Base-by-base conservation (phyloP, 768 basidiomycete genomes). In the Gelatoporia subvermispora region DNA sequence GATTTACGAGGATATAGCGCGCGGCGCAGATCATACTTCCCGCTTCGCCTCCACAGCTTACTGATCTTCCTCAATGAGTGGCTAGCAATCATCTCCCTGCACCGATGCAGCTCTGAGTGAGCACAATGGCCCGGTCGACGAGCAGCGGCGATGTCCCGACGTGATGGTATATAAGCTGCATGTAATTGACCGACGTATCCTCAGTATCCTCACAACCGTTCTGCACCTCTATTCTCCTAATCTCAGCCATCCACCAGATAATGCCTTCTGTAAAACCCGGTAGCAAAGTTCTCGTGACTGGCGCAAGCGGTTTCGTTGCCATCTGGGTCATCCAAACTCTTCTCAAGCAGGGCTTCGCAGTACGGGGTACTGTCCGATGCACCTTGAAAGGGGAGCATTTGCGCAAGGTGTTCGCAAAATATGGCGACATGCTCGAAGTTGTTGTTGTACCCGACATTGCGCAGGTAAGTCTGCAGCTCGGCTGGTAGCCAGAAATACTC, bases 401-500 rank as follows among this genome's bases (percentile, higher is more conserved):
- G 28, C 28, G 5, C 28, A 31, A 31, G 28, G 13, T 73, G 43
- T 85, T 87, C 63, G 68, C 72, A 13, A 59, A 66, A 0, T 75
- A 75, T 48, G 81, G 77, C 0, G 76, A 78, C 51, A 76, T 71
- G 41, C 78, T 89, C 54, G 81, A 85, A 53, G 62, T 82, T 37
- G 77, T 77, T 16, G 66, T 88, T 18, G 86, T 92, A 0, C 73
- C 78, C 40, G 88, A 93, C 57, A 85, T 92, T 52, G 71, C 71
- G 7, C 60, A 72, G 66, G 78, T 78, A 39, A 43, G 69, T 47
- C 25, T 35, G 8, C 35, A 23, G 18, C 8, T 5, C 35, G 10
- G 24, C 3, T 20, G 38, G 8, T n/a, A 16, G 23, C 13, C 20
- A 23, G 21, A 8, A 31, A 10, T 9, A 34, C 11, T 4, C 43